A percentile compares a stretch with the other conserved stretches of the same genome.
phyloP scores from a whole-genome alignment of 441 rosid species.

The Syzygium syzygioides region DNA sequence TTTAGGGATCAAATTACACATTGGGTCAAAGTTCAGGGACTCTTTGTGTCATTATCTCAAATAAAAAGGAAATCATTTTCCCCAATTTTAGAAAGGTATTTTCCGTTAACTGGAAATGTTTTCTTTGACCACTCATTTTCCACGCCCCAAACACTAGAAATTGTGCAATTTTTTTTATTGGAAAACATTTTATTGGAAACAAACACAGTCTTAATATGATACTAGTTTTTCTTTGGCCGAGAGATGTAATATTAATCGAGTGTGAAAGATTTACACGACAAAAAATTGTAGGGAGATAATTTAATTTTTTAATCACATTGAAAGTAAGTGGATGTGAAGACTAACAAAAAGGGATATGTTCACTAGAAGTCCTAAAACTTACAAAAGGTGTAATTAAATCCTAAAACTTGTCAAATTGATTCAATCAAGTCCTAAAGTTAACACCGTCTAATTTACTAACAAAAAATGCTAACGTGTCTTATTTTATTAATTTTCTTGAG shows the following conservation, averaged over 20 bases:
- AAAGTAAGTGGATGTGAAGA: no score
- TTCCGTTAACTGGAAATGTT: background rate
- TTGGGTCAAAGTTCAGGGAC: no score
- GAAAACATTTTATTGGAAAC: background rate
- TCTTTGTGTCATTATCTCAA: no score
- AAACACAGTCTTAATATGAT: background rate
- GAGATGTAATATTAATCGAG: background rate
- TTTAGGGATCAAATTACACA: no score
- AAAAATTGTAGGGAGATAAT: background rate
- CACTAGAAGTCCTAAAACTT: no score
- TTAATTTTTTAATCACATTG: background rate
- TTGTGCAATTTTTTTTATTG: background rate
- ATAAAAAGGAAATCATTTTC: background rate
- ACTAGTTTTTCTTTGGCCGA: background rate
- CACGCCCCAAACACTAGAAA: background rate
- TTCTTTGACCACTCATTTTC: background rate
- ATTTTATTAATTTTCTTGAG: no score
- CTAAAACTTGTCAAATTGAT: no score
- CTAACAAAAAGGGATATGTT: no score
- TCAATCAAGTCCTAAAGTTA: no score
- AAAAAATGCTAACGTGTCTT: no score
- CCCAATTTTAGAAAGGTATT: background rate
- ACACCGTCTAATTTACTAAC: no score
- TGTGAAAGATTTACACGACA: background rate
- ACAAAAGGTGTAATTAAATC: no score